Conservation (phyloP, 768 basidiomycete genomes). For the Hydnomerulius pinastri region DNA sequence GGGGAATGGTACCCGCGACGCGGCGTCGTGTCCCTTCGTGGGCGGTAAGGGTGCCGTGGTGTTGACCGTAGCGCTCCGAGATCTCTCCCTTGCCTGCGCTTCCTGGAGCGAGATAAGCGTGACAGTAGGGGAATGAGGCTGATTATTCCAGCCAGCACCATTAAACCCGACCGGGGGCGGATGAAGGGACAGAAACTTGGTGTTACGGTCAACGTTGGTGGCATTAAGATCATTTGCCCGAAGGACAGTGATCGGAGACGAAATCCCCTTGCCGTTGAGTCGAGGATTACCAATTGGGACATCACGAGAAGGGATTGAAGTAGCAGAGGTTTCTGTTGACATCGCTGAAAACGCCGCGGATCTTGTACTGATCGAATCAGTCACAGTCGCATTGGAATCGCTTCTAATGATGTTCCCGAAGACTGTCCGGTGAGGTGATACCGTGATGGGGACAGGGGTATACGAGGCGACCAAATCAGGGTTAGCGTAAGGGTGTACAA, state of each 20-base stretch:
- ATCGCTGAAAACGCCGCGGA: constrained; percentile 37
- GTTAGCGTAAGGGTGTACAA: constrained; percentile 78
- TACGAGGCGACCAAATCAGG: constrained; percentile 59
- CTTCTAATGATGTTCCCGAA: constrained; percentile 42
- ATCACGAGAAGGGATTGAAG: constrained; percentile 25
- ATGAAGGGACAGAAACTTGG: constrained; percentile 34
- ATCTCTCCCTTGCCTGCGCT: constrained; percentile 67
- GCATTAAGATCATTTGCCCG: constrained; percentile 26
- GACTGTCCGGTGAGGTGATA: constrained; percentile 29
- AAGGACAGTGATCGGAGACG: constrained; percentile 51
- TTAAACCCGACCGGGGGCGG: constrained; percentile 33
- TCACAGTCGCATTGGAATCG: constrained; percentile 56
- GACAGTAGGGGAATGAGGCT: constrained; percentile 48
- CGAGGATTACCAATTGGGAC: constrained; percentile 16
- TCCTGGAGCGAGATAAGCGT: constrained; percentile 77
- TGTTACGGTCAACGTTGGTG: constrained; percentile 30
- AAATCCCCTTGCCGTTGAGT: constrained; percentile 55
- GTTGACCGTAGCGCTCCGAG: constrained; percentile 50
- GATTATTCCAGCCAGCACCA: constrained; percentile 54
- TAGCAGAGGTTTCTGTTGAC: constrained; percentile 35
- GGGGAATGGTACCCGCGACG: constrained; percentile 33
- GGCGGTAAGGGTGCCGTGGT: constrained; percentile 25
- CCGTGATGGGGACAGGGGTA: constrained; percentile 31
- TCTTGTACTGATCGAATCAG: constrained; percentile 42
- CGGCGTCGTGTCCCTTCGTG: constrained; percentile 28